These are phyloP conservation scores for Verticillium zaregamsianum DNA, from an alignment of 2,329 filamentous ascomycete genomes.

Conservation along the genomic window DNA sequence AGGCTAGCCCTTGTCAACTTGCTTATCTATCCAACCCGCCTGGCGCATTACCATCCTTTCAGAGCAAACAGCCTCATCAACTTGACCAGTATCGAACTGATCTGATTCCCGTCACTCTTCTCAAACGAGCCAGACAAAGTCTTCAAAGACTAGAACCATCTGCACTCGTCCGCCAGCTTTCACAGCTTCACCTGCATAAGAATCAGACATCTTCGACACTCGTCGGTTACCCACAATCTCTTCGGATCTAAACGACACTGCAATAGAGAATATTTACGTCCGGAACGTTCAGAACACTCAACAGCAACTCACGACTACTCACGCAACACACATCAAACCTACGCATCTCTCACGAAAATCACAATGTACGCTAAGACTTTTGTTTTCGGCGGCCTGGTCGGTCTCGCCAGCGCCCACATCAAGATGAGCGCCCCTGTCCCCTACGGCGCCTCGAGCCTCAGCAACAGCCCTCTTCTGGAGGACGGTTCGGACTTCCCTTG, in stretches of 20 bases:
- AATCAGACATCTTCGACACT: conserved; percentile 5
- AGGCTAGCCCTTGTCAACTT: conserved; percentile 31
- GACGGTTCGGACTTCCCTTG: conserved; percentile 75
- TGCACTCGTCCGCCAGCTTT: neutral
- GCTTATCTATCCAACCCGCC: conserved; percentile 19
- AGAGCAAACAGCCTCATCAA: conserved; percentile 7
- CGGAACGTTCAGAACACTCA: conserved; percentile 30
- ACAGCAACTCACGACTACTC: conserved; percentile 14
- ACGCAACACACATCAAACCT: neutral
- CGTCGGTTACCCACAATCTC: conserved; percentile 5
- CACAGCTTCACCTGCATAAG: neutral
- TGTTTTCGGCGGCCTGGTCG: conserved; percentile 51
- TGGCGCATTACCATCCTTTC: conserved; percentile 17
- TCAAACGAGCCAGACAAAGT: no score
- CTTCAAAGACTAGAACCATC: neutral
- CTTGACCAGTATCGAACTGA: conserved; percentile 8
- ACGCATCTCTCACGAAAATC: conserved; percentile 26
- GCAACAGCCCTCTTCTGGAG: conserved; percentile 61
- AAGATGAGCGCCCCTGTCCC: conserved; percentile 65
- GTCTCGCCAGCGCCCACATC: conserved; percentile 70
- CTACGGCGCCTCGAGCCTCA: conserved; percentile 35
- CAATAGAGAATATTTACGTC: conserved; percentile 25
- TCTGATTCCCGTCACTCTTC: no score
- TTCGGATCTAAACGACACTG: conserved; percentile 8
- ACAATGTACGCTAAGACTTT: conserved; percentile 50